Evolutionary conservation across 2,329 filamentous ascomycete species (phyloP).

Genomic region (Ceratocystis albifundus): DNA sequence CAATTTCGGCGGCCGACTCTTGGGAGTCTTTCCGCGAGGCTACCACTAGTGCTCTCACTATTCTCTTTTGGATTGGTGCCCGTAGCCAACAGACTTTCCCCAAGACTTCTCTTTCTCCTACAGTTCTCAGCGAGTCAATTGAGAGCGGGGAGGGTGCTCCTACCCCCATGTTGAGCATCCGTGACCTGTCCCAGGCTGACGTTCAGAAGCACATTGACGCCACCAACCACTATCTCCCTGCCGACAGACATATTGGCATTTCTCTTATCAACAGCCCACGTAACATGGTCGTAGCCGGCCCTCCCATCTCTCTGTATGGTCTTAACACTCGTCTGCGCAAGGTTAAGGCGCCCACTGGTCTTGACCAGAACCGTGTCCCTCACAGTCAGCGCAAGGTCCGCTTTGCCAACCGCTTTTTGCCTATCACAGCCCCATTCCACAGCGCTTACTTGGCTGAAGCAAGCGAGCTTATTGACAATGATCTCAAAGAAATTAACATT

Average conservation of each 20-base stretch:
- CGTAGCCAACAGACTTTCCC: slow-evolving; percentile 97
- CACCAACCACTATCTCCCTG: slow-evolving; percentile 89
- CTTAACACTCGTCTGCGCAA: slow-evolving; percentile 90
- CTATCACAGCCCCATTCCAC: slow-evolving; percentile 96
- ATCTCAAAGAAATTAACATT: slow-evolving; percentile 72
- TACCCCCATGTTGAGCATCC: slow-evolving; percentile 95
- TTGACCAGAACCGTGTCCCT: slow-evolving; percentile 89
- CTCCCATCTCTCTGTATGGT: slow-evolving; percentile 90
- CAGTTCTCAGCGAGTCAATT: slow-evolving; percentile 80
- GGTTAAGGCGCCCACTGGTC: slow-evolving; percentile 91
- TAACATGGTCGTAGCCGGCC: slow-evolving; percentile 93
- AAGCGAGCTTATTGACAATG: slow-evolving; percentile 70
- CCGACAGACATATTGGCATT: slow-evolving; percentile 86
- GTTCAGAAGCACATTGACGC: slow-evolving; percentile 95
- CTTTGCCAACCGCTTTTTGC: slow-evolving; percentile 92
- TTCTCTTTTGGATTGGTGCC: slow-evolving; percentile 97
- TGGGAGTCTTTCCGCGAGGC: slow-evolving; percentile 87
- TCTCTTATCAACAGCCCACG: slow-evolving; percentile 94
- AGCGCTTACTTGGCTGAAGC: slow-evolving; percentile 84
- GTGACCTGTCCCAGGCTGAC: slow-evolving; percentile 74
- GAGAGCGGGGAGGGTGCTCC: slow-evolving; percentile 92
- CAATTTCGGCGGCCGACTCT: slow-evolving; percentile 76
- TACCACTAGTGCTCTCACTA: slow-evolving; percentile 68
- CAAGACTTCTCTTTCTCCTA: slow-evolving; percentile 82
- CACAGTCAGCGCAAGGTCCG: slow-evolving; percentile 93